Conservation (phyloP, 805 yeast species). For the Nakazawaea ernobii region DNA sequence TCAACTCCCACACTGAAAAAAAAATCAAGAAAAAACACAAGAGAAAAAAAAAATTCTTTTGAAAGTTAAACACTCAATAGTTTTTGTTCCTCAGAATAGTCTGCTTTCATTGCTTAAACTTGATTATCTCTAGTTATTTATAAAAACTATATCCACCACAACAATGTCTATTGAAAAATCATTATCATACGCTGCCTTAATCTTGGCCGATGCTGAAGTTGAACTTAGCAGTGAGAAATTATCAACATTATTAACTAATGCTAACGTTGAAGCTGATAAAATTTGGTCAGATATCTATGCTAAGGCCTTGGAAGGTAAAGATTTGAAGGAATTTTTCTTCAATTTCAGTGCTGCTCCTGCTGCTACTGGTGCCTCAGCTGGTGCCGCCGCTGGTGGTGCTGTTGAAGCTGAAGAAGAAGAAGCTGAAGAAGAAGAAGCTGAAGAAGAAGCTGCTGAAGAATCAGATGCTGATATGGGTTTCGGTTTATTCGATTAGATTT, state of each 20-base stretch:
- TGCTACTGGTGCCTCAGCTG: conserved; percentile 44
- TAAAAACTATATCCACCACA: conserved; percentile 14
- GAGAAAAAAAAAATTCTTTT: background rate
- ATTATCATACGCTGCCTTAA: conserved; percentile 95
- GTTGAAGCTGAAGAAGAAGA: conserved; percentile 41
- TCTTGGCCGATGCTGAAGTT: conserved; percentile 94
- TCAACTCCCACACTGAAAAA: too few relatives aligned
- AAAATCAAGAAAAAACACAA: background rate
- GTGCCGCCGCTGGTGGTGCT: conserved; percentile 40
- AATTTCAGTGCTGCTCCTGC: conserved; percentile 48
- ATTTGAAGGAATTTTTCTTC: conserved; percentile 62
- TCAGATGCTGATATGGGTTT: conserved; percentile 85
- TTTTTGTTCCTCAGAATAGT: conserved; percentile 23
- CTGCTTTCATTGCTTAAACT: conserved; percentile 36
- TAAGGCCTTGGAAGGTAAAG: conserved; percentile 76
- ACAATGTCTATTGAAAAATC: conserved; percentile 82
- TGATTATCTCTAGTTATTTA: conserved; percentile 31
- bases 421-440: conserved; percentile 57
- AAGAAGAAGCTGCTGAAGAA: conserved; percentile 54
- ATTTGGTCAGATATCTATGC: conserved; percentile 82
- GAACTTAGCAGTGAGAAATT: conserved; percentile 86
- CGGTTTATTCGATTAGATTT: conserved; percentile 77
- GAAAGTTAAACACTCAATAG: background rate
- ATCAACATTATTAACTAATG: conserved; percentile 65
- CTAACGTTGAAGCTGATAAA: conserved; percentile 70